A percentile compares a stretch with the other conserved stretches of the same genome.
Evolutionary conservation across 2,329 filamentous ascomycete genomes (phyloP).

Genomic region (Fusarium sp.): DNA sequence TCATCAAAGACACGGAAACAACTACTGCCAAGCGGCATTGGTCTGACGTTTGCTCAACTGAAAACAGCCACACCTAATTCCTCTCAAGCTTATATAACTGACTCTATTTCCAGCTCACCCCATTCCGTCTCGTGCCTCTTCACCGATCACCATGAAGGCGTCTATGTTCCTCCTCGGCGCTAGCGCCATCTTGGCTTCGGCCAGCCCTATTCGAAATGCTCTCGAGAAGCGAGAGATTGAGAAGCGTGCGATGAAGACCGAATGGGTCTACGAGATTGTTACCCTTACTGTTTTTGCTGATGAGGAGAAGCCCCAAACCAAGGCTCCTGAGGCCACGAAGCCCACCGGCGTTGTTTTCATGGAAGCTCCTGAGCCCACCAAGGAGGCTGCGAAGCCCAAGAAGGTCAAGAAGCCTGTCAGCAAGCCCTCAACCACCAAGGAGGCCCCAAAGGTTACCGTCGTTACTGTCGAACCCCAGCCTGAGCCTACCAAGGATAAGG

Average conservation of each 20-base stretch:
- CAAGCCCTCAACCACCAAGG: slow-evolving; percentile 27
- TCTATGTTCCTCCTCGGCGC: slow-evolving; percentile 60
- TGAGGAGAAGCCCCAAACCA: slow-evolving; percentile 28
- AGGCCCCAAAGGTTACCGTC: slow-evolving; percentile 28
- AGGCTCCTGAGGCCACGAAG: slow-evolving; percentile 30
- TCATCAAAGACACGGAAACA: slow-evolving; percentile 37
- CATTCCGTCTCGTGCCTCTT: slow-evolving; percentile 23
- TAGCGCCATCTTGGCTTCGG: slow-evolving; percentile 60
- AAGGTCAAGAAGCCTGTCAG: slow-evolving; percentile 22
- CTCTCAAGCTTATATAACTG: slow-evolving; percentile 39
- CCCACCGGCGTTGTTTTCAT: slow-evolving; percentile 42
- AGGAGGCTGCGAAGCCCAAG: slow-evolving; percentile 20
- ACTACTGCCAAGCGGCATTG: slow-evolving; percentile 34
- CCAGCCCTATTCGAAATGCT: slow-evolving; percentile 53
- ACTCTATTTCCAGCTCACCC: slow-evolving; percentile 36
- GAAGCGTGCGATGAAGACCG: slow-evolving; percentile 56
- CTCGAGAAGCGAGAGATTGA: slow-evolving; percentile 56
- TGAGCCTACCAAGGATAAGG: slow-evolving; percentile 6
- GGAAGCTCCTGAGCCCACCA: slow-evolving; percentile 33
- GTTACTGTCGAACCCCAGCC: slow-evolving; percentile 19
- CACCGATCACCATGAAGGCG: slow-evolving; percentile 62
- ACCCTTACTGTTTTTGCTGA: slow-evolving; percentile 61
- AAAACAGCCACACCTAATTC: slow-evolving; percentile 35
- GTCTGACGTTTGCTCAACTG: slow-evolving; percentile 22
- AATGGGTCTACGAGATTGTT: slow-evolving; percentile 57